Percentiles rank a stretch among this genome's conserved stretches.
phyloP scores from a whole-genome alignment of 192 early-diverging fungal species.

The Lunasporangiospora selenospora region DNA sequence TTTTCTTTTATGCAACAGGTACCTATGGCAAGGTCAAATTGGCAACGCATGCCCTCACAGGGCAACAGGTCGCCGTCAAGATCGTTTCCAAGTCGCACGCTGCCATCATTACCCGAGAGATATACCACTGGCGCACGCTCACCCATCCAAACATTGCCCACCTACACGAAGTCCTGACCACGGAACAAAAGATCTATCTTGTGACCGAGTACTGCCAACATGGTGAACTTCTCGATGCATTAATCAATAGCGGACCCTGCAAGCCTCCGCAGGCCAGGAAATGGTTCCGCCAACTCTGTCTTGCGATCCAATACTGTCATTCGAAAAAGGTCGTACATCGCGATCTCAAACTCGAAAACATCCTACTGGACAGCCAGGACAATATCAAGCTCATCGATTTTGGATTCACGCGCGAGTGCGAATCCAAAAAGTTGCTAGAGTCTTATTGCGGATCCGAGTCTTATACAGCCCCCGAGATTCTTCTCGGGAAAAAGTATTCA shows the following conservation, averaged over 20 bases:
- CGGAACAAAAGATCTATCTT: slow-evolving; percentile 79
- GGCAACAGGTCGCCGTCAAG: slow-evolving; percentile 68
- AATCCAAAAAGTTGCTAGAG: slow-evolving; percentile 64
- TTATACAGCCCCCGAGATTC: slow-evolving; percentile 86
- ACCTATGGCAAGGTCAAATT: slow-evolving; percentile 72
- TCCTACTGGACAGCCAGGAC: slow-evolving; percentile 59
- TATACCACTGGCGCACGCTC: slow-evolving; percentile 71
- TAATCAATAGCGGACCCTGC: slow-evolving; percentile 50
- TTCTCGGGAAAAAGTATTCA: slow-evolving; percentile 76
- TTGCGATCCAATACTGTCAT: slow-evolving; percentile 61
- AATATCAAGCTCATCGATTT: slow-evolving; percentile 72
- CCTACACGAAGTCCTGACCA: slow-evolving; percentile 77
- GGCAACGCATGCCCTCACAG: slow-evolving; percentile 64
- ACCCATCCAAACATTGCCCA: slow-evolving; percentile 81
- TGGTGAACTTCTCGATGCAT: slow-evolving; percentile 66
- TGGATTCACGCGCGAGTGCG: slow-evolving; percentile 67
- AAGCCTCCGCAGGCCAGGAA: slow-evolving; percentile 51
- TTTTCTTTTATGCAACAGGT: slow-evolving; percentile 37
- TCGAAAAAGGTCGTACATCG: slow-evolving; percentile 62
- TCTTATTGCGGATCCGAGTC: slow-evolving; percentile 71
- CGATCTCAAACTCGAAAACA: slow-evolving; percentile 70
- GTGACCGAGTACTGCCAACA: slow-evolving; percentile 81
- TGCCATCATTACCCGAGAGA: slow-evolving; percentile 65
- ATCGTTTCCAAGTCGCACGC: slow-evolving; percentile 66
- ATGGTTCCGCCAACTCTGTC: slow-evolving; percentile 58